phyloP scores from a whole-genome alignment of 495 filamentous ascomycete genomes.

The Lentithecium fluviatile region DNA sequence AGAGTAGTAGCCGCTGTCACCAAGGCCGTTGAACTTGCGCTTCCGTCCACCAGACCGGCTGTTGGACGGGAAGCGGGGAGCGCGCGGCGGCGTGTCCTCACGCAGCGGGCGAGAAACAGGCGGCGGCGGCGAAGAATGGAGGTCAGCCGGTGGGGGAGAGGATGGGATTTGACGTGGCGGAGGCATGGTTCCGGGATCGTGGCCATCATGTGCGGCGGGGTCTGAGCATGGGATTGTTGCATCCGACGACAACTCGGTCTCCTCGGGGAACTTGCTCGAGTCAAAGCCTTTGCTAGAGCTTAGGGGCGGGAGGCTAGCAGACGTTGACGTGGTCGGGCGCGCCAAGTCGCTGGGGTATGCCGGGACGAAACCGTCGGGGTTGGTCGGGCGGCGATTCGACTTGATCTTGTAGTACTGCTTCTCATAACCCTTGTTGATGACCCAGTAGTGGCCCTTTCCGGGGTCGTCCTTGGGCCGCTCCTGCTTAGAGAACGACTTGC shows the following conservation, averaged over 20 bases:
- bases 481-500: conserved; percentile 96
- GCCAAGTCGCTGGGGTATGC: conserved; percentile 31
- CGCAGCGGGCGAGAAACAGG: conserved; percentile 57
- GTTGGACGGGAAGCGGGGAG: conserved; percentile 57
- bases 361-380: conserved; percentile 41
- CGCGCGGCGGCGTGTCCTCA: conserved; percentile 71
- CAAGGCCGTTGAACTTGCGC: conserved; percentile 69
- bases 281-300: conserved; percentile 38
- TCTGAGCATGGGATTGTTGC: conserved; percentile 92
- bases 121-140: conserved; percentile 92
- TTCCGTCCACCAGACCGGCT: conserved; percentile 62
- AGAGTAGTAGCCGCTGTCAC: conserved; percentile 96
- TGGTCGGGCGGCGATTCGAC: conserved; percentile 56
- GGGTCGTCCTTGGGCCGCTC: conserved; percentile 96
- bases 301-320: conserved; percentile 42
- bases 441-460: conserved; percentile 98
- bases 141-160: conserved; percentile 61
- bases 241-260: conserved; percentile 79
- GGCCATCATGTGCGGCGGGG: conserved; percentile 65
- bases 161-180: conserved; percentile 50
- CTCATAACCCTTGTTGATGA: conserved; percentile 84
- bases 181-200: conserved; percentile 43
- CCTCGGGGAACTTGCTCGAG: conserved; percentile 50
- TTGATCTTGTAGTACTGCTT: conserved; percentile 86
- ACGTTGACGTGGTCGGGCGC: conserved; percentile 37